Base-by-base conservation (phyloP, 1,284 basidiomycete genomes). In the Irpex sp. region DNA sequence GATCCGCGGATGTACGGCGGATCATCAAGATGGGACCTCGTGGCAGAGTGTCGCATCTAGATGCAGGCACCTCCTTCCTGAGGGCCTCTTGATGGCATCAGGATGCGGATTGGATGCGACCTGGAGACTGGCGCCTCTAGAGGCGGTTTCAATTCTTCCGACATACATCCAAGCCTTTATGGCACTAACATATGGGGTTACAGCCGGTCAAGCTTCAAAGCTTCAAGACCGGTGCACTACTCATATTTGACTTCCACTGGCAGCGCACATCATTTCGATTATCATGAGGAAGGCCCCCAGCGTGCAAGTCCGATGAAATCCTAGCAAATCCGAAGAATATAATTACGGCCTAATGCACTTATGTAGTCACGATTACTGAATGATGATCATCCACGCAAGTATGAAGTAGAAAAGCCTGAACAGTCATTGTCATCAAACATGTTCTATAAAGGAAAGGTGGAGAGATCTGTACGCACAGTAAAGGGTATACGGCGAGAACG, bases 331-430 rank as follows among this genome's bases (percentile, higher is more conserved):
- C 34, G 34, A 36, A 36, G 7, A 36, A 36, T 36, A 36, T 36
- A 36, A 36, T 36, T 36, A 17, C 44, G 44, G 44, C 1, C 13
- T 1, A 47, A 2, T 17, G 13, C 15, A 19, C 15, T n/a, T 13
- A 54, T 31, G 11, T 11, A 54, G 36, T 48, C 51, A 17, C 31
- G 47, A 68, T 65, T 73, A 78, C 67, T 94, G 92, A 68, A 96
- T 96, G 71, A 96, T 82, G 68, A 96, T 95, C 94, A 96, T 96
- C 94, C 94, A 96, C 11, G 93, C 92, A 38, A 96, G 77, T 67
- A 93, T 85, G 75, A 93, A 93, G 71, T 93, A 93, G 73, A 93
- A 93, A 49, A 93, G 77, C 47, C 92, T 93, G 68, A 1, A 40
- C 21, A 52, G 1, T 15, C 26, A 15, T 1, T 26, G 8, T 48